Evolutionary conservation across 768 basidiomycete species (phyloP).

Genomic region (Termitomyces eurrhizus): DNA sequence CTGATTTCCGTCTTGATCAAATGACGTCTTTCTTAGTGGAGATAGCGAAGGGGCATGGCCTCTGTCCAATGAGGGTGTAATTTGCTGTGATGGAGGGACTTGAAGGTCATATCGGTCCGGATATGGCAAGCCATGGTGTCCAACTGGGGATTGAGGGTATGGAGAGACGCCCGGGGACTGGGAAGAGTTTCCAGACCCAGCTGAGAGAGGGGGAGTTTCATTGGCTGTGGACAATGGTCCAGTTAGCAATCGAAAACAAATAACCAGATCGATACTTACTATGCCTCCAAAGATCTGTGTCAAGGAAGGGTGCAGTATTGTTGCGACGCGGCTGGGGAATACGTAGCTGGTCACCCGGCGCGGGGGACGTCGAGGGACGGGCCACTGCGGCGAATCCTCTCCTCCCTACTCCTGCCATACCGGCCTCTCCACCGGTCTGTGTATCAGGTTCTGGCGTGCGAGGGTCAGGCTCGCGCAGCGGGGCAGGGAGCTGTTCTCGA

Average conservation of each 20-base stretch:
- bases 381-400: constrained; percentile 80
- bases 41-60: constrained; percentile 21
- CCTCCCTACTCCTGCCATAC: constrained; percentile 90
- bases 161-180: constrained; percentile 42
- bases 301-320: constrained; percentile 41
- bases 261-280: constrained; percentile 28
- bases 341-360: constrained; percentile 11
- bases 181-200: constrained; percentile 41
- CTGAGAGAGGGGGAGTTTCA: constrained; percentile 43
- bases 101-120: constrained; percentile 14
- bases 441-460: constrained; percentile 42
- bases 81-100: constrained; percentile 5
- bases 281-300: constrained; percentile 39
- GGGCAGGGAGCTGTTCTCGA: background rate
- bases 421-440: constrained; percentile 70
- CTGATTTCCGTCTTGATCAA: constrained; percentile 50
- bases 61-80: constrained; percentile 6
- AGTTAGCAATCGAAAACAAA: background rate
- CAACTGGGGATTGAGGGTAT: constrained; percentile 29
- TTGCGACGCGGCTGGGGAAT: constrained; percentile 24
- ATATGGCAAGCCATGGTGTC: constrained; percentile 17
- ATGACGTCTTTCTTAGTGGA: constrained; percentile 45
- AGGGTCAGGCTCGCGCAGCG: constrained; percentile 1
- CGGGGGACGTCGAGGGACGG: constrained; percentile 41
- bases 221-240: constrained; percentile 20